These are phyloP conservation scores for Sclerotinia trifoliorum DNA, from an alignment of 2,329 filamentous ascomycete species.

Conservation along the genomic window DNA sequence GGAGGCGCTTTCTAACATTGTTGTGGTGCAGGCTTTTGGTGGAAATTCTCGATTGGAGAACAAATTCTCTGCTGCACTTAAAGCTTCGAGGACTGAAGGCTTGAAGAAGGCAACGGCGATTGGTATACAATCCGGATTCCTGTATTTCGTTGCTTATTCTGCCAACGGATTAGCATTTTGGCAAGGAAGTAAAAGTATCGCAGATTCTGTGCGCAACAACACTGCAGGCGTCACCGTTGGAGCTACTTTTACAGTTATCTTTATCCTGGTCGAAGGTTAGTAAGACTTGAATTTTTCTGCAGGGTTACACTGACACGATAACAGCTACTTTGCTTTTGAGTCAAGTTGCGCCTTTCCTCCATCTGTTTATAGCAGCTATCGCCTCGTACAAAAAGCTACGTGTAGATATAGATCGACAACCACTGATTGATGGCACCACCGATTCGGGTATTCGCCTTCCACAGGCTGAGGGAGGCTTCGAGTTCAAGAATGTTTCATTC, in stretches of 20 bases:
- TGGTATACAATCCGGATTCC: constrained; percentile 50
- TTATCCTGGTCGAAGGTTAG: constrained; percentile 52
- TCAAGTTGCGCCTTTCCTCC: constrained; percentile 61
- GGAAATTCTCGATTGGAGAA: constrained; percentile 50
- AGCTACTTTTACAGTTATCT: constrained; percentile 51
- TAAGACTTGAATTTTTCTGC: background rate
- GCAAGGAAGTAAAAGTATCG: constrained; percentile 54
- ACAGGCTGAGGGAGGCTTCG: constrained; percentile 13
- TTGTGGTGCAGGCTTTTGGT: constrained; percentile 53
- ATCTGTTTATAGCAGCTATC: constrained; percentile 58
- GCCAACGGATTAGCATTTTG: constrained; percentile 60
- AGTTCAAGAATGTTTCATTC: constrained; percentile 18
- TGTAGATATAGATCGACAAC: constrained; percentile 28
- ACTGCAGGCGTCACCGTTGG: constrained; percentile 32
- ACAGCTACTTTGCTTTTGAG: constrained; percentile 55
- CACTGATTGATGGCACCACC: constrained; percentile 31
- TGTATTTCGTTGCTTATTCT: constrained; percentile 40
- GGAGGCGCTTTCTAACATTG: constrained; percentile 50
- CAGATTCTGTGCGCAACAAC: constrained; percentile 36
- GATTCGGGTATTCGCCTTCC: constrained; percentile 24
- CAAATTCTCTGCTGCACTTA: constrained; percentile 48
- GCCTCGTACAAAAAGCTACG: constrained; percentile 56
- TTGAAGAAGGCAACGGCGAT: constrained; percentile 50
- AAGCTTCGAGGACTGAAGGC: constrained; percentile 44
- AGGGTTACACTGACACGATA: constrained; percentile 13